phyloP scores from a whole-genome alignment of 2,329 filamentous ascomycete species.

The Cyphellophora europaea region DNA sequence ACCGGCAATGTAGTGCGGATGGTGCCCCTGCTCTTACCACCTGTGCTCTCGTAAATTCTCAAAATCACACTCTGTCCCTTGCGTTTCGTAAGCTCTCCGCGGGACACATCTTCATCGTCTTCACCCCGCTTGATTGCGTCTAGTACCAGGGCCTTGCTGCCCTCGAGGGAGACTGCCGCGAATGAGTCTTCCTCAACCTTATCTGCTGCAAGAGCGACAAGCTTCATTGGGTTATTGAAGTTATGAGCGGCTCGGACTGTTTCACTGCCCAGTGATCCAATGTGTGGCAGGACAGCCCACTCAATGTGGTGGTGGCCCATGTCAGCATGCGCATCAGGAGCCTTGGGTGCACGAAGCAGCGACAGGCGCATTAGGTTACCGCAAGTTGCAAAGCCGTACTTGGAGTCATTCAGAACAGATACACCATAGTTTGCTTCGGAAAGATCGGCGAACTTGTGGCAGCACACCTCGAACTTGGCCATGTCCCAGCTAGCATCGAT shows the following conservation, averaged over 20 bases:
- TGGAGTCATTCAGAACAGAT: conserved; percentile 87
- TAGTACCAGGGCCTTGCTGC: conserved; percentile 61
- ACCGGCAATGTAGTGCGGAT: conserved; percentile 62
- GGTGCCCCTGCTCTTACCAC: conserved; percentile 65
- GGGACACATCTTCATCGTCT: conserved; percentile 61
- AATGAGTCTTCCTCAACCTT: conserved; percentile 14
- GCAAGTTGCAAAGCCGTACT: conserved; percentile 87
- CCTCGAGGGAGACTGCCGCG: conserved; percentile 58
- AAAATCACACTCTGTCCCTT: conserved; percentile 72
- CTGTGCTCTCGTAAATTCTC: conserved; percentile 79
- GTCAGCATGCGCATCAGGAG: conserved; percentile 85
- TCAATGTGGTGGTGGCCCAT: conserved; percentile 84
- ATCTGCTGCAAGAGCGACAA: conserved; percentile 21
- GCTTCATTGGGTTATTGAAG: conserved; percentile 70
- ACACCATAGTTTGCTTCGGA: conserved; percentile 84
- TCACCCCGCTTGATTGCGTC: conserved; percentile 92
- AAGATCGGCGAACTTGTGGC: conserved; percentile 86
- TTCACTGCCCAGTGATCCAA: conserved; percentile 57
- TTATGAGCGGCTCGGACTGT: conserved; percentile 79
- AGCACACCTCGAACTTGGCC: conserved; percentile 96
- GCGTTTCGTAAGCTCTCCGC: conserved; percentile 51
- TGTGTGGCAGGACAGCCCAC: conserved; percentile 84
- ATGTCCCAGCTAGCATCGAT: conserved; percentile 65
- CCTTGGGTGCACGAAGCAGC: conserved; percentile 78
- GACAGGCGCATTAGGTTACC: conserved; percentile 86